Conservation (phyloP, 2,329 filamentous ascomycete genomes). For the Trichoderma gracile region DNA sequence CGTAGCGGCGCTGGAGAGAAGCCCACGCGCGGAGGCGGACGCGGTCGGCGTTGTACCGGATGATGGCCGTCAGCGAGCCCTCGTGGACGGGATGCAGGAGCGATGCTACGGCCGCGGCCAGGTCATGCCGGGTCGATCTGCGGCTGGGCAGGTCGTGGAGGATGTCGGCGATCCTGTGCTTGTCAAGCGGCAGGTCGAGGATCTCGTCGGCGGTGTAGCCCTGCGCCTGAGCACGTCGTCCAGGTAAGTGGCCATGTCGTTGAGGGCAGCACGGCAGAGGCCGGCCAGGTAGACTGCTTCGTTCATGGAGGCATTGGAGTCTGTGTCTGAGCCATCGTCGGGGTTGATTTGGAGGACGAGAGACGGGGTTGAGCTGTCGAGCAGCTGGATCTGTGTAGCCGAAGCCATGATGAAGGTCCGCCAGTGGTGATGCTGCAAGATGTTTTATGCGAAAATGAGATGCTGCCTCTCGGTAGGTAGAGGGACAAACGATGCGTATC, state of each 20-base stretch:
- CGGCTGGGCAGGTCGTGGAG: constrained; percentile 41
- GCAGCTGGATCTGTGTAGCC: constrained; percentile 37
- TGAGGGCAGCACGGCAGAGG: constrained; percentile 36
- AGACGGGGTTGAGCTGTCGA: constrained; percentile 27
- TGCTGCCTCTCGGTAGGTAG: not conserved
- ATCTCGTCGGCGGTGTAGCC: constrained; percentile 42
- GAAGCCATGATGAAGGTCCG: constrained; percentile 34
- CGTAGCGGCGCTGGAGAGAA: constrained; percentile 40
- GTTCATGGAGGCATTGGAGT: constrained; percentile 21
- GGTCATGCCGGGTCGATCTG: constrained; percentile 36
- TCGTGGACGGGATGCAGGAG: constrained; percentile 40
- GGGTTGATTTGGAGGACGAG: constrained; percentile 24
- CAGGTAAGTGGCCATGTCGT: constrained; percentile 33
- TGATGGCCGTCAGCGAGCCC: constrained; percentile 40
- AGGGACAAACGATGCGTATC: not conserved
- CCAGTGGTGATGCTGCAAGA: not conserved
- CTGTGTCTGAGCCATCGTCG: not conserved
- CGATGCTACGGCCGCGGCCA: constrained; percentile 37
- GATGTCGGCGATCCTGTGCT: constrained; percentile 35
- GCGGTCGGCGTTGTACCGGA: constrained; percentile 42
- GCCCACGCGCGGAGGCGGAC: constrained; percentile 42
- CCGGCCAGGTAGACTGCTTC: constrained; percentile 35
- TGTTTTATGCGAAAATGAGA: not conserved
- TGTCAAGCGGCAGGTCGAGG: constrained; percentile 37
- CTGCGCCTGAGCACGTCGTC: constrained; percentile 36